Percentiles rank a stretch among this genome's conserved stretches.
Evolutionary conservation across 345 rosid species (phyloP).

Genomic region (Euphorbia tirucalli): DNA sequence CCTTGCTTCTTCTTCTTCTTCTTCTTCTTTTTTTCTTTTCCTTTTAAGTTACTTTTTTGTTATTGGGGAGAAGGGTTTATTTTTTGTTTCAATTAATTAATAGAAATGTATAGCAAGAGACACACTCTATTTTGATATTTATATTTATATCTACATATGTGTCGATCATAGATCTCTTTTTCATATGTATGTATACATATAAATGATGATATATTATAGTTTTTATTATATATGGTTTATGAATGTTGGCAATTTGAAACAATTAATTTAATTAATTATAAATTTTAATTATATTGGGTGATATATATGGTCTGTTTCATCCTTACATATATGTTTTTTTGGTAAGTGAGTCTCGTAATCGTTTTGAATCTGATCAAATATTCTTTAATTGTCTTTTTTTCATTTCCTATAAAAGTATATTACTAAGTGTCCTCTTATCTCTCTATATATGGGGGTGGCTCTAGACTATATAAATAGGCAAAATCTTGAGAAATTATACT

Average conservation of each 20-base stretch:
- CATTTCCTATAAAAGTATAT: too few relatives aligned
- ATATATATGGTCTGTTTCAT: background rate
- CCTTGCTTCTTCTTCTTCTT: constrained; percentile 1
- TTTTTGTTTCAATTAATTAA: constrained; percentile 7
- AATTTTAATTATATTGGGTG: too few relatives aligned
- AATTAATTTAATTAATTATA: too few relatives aligned
- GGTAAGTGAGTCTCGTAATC: too few relatives aligned
- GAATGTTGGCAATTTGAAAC: too few relatives aligned
- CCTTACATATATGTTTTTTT: background rate
- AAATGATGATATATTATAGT: too few relatives aligned
- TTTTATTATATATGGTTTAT: background rate
- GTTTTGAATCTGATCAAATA: too few relatives aligned
- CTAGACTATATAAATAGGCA: too few relatives aligned
- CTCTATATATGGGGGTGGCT: too few relatives aligned
- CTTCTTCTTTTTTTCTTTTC: background rate
- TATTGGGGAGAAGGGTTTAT: constrained; percentile 1
- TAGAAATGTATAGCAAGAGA: constrained; percentile 41
- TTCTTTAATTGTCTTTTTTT: too few relatives aligned
- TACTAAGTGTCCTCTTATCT: too few relatives aligned
- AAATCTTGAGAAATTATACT: too few relatives aligned
- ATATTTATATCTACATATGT: constrained; percentile 13
- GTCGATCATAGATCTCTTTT: constrained; percentile 1
- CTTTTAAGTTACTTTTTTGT: constrained; percentile 2
- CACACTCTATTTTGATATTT: constrained; percentile 25
- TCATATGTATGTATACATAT: constrained; percentile 4